Percentiles rank a stretch among this genome's conserved stretches.
phyloP scores from a whole-genome alignment of 257 asterid species.

The Ligustrum vulgare region DNA sequence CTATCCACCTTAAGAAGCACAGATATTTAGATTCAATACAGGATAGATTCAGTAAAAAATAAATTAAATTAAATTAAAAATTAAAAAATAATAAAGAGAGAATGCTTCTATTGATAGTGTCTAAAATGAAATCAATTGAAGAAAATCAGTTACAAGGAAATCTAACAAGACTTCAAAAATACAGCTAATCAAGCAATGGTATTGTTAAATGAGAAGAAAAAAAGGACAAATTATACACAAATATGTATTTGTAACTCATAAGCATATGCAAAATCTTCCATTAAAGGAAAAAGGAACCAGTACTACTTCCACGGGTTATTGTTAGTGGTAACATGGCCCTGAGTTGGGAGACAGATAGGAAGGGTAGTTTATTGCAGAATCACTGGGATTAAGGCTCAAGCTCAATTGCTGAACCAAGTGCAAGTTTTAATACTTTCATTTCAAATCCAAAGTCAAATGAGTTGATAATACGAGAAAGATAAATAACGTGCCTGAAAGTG shows the following conservation, averaged over 20 bases:
- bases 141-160: background rate
- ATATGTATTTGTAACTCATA: background rate
- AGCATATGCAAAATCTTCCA: background rate
- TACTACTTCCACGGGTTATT: background rate
- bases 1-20: background rate
- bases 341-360: background rate
- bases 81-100: background rate
- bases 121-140: background rate
- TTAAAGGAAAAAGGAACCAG: background rate
- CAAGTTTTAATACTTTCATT: background rate
- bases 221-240: background rate
- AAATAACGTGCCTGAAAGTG: conserved; percentile 75
- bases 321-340: background rate
- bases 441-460: background rate
- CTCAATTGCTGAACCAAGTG: background rate
- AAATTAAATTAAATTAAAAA: background rate
- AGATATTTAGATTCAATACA: conserved; percentile 16
- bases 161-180: background rate
- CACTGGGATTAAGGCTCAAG: background rate
- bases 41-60: background rate
- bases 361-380: background rate
- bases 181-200: background rate
- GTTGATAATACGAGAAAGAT: conserved; percentile 2
- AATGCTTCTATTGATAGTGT: background rate
- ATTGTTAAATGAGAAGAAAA: background rate